These are phyloP conservation scores for Grigorovia humatica DNA, from an alignment of 805 yeast genomes.

Conservation along the genomic window DNA sequence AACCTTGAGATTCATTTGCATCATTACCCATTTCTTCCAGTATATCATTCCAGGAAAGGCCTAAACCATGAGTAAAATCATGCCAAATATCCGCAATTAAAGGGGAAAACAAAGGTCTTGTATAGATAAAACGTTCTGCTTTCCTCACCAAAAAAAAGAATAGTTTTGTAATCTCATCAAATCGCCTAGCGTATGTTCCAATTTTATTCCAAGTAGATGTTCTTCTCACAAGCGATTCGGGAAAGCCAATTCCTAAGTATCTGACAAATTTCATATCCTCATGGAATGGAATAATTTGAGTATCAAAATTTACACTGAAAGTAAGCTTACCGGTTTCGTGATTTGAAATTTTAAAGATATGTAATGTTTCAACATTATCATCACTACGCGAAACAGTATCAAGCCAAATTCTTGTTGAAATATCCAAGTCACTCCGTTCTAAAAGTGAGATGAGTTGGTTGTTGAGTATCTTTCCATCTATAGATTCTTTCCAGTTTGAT, in stretches of 20 bases:
- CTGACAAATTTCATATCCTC: constrained; percentile 44
- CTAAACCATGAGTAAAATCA: not conserved
- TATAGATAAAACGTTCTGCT: not conserved
- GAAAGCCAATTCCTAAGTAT: not conserved
- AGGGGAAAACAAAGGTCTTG: not conserved
- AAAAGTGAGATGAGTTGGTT: constrained; percentile 38
- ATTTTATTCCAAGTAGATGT: not conserved
- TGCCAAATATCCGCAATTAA: not conserved
- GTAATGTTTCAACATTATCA: constrained; percentile 21
- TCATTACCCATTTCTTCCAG: not conserved
- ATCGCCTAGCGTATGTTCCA: not conserved
- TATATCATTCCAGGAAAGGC: not conserved
- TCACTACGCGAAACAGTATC: constrained; percentile 16
- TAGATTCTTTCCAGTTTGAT: constrained; percentile 46
- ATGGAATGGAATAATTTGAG: constrained; percentile 32
- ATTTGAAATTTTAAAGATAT: constrained; percentile 32
- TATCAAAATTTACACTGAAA: constrained; percentile 44
- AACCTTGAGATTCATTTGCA: not conserved
- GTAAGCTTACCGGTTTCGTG: constrained; percentile 18
- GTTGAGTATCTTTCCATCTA: constrained; percentile 57
- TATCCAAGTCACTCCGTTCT: constrained; percentile 36
- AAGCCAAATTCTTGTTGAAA: constrained; percentile 42
- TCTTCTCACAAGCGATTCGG: not conserved
- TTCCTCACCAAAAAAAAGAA: not conserved
- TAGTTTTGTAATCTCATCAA: not conserved